A percentile compares a stretch with the other conserved stretches of the same genome.
These are phyloP conservation scores for Eutrema salsugineum DNA, from an alignment of 441 rosid genomes.

Conservation along the genomic window DNA sequence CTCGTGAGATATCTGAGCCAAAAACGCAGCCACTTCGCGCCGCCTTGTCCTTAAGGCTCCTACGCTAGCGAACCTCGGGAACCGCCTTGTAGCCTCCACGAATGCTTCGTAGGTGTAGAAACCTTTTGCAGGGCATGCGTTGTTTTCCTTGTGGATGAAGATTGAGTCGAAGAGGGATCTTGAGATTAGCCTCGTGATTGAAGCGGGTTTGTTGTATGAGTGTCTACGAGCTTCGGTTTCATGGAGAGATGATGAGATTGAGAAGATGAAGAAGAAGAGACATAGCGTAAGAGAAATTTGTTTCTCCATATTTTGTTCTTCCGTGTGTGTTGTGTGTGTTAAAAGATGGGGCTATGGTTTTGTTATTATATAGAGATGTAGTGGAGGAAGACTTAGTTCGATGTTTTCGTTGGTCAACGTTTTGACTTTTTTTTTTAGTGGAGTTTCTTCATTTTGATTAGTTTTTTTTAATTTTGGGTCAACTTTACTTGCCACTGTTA, in stretches of 20 bases:
- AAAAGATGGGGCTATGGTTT: background rate
- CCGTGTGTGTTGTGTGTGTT: background rate
- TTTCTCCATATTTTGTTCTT: constrained; percentile 15
- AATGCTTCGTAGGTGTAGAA: constrained; percentile 57
- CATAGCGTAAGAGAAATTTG: background rate
- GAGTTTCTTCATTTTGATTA: constrained; percentile 6
- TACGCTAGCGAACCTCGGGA: constrained; percentile 39
- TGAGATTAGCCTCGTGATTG: constrained; percentile 21
- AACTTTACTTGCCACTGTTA: background rate
- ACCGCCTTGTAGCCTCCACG: constrained; percentile 39
- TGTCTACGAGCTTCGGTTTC: constrained; percentile 10
- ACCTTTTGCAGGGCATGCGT: constrained; percentile 37
- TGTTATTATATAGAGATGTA: constrained; percentile 21
- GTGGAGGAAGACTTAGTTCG: constrained; percentile 23
- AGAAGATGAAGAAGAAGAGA: constrained; percentile 20
- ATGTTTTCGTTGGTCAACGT: constrained; percentile 19
- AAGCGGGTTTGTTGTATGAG: background rate
- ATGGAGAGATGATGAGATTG: constrained; percentile 22
- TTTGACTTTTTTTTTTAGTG: constrained; percentile 25
- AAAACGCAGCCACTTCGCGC: constrained; percentile 56
- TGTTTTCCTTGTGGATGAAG: constrained; percentile 37
- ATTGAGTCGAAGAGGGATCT: constrained; percentile 19
- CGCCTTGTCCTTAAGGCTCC: constrained; percentile 35
- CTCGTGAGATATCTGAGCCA: constrained; percentile 55
- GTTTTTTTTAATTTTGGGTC: background rate